phyloP scores from a whole-genome alignment of 2,329 filamentous ascomycete species.

The Trichoderma arundinaceum region DNA sequence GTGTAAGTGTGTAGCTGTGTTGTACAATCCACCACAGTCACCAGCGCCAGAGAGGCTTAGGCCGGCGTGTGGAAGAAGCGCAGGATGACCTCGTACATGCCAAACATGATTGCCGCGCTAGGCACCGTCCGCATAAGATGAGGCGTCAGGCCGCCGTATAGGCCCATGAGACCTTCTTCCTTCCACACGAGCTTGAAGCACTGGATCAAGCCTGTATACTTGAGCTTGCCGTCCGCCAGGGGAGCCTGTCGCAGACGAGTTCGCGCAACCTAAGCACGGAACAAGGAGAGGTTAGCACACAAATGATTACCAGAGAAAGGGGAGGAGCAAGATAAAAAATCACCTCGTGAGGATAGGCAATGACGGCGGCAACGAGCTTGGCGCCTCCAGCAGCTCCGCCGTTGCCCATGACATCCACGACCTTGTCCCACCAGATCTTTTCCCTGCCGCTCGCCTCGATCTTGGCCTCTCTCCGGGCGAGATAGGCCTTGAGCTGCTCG shows the following conservation, averaged over 20 bases:
- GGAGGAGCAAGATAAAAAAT: slow-evolving; percentile 37
- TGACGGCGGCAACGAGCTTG: slow-evolving; percentile 81
- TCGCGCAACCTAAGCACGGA: slow-evolving; percentile 66
- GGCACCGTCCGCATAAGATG: slow-evolving; percentile 91
- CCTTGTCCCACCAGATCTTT: slow-evolving; percentile 73
- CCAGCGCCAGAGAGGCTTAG: slow-evolving; percentile 33
- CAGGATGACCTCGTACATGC: slow-evolving; percentile 74
- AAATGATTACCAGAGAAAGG: not conserved
- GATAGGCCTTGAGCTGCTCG: slow-evolving; percentile 83
- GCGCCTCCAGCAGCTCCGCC: slow-evolving; percentile 79
- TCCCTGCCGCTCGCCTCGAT: slow-evolving; percentile 63
- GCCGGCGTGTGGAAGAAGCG: slow-evolving; percentile 52
- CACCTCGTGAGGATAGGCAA: slow-evolving; percentile 93
- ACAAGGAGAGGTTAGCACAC: not conserved
- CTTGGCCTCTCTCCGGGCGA: slow-evolving; percentile 67
- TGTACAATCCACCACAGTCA: too few species aligned
- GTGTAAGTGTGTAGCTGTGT: too few species aligned
- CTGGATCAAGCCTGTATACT: slow-evolving; percentile 87
- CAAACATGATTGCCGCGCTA: slow-evolving; percentile 95
- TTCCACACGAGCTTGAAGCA: slow-evolving; percentile 88
- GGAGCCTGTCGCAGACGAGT: slow-evolving; percentile 87
- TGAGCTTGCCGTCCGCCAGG: slow-evolving; percentile 70
- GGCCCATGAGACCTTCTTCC: slow-evolving; percentile 82
- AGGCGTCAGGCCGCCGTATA: slow-evolving; percentile 91
- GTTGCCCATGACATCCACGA: slow-evolving; percentile 79